A percentile compares a stretch with the other conserved stretches of the same genome.
Conservation (phyloP, 1,139 yeast species). For the Diutina rugosa region DNA sequence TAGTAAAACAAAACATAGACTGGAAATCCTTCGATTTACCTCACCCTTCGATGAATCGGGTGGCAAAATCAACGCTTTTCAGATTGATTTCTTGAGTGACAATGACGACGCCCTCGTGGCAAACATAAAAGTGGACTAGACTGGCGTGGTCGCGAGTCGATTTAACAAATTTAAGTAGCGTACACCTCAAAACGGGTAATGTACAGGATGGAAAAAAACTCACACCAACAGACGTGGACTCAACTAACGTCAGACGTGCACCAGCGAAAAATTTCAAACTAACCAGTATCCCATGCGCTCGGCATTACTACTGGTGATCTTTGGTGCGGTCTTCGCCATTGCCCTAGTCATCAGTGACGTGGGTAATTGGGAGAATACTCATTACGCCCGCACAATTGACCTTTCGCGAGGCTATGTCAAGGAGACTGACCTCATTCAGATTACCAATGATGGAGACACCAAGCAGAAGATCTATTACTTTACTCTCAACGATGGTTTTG, state of each 20-base stretch:
- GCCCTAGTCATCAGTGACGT: background rate
- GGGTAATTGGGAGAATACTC: conserved; percentile 31
- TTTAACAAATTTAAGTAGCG: background rate
- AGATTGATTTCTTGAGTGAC: background rate
- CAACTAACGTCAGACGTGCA: background rate
- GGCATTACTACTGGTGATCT: background rate
- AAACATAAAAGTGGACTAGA: too few relatives aligned
- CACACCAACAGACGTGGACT: background rate
- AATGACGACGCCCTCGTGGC: background rate
- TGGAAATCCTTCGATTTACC: too few relatives aligned
- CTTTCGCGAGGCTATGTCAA: conserved; percentile 53
- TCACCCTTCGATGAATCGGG: too few relatives aligned
- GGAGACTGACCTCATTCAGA: conserved; percentile 43
- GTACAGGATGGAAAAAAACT: background rate
- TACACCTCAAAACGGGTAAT: background rate
- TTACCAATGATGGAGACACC: conserved; percentile 43
- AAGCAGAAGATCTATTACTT: conserved; percentile 48
- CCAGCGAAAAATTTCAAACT: background rate
- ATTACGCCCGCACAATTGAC: conserved; percentile 43
- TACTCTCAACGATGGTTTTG: conserved; percentile 35
- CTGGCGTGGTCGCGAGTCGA: background rate
- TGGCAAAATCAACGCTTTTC: background rate
- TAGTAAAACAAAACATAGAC: too few relatives aligned
- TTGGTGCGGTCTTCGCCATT: background rate
- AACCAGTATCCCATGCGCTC: background rate